Conservation (phyloP, 2,329 filamentous ascomycete species). For the Ceratocystis smalleyi region DNA sequence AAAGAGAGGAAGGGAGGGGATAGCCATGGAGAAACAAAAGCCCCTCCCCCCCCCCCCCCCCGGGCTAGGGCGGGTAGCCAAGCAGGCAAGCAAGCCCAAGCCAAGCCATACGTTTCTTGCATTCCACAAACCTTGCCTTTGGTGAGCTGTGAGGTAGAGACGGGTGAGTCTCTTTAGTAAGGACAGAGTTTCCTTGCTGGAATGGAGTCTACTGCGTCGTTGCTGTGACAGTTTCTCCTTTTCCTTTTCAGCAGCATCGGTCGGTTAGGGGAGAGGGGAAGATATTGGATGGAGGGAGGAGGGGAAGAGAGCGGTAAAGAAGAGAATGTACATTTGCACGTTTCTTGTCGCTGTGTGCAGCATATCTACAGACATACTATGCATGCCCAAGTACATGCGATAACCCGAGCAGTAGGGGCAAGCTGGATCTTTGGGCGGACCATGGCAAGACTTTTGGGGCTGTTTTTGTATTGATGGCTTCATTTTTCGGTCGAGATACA, state of each 20-base stretch:
- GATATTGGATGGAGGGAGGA: not conserved
- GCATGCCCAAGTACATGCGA: no score
- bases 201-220: constrained; percentile 2
- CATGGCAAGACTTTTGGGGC: not conserved
- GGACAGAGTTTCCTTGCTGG: not conserved
- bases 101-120: not conserved
- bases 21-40: not conserved
- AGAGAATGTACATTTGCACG: not conserved
- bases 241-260: not conserved
- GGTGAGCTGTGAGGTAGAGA: no score
- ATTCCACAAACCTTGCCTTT: not conserved
- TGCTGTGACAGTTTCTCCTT: not conserved
- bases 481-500: not conserved
- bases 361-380: no score
- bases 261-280: not conserved
- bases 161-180: no score
- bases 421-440: no score
- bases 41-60: no score
- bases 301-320: not conserved
- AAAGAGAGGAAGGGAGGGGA: not conserved
- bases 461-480: not conserved
- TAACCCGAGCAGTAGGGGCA: no score
- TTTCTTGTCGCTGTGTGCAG: no score
- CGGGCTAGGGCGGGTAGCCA: not conserved
- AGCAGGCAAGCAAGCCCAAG: not conserved